Base-by-base conservation (phyloP, 1,284 basidiomycete species). In the Ceratobasidium theobromae region DNA sequence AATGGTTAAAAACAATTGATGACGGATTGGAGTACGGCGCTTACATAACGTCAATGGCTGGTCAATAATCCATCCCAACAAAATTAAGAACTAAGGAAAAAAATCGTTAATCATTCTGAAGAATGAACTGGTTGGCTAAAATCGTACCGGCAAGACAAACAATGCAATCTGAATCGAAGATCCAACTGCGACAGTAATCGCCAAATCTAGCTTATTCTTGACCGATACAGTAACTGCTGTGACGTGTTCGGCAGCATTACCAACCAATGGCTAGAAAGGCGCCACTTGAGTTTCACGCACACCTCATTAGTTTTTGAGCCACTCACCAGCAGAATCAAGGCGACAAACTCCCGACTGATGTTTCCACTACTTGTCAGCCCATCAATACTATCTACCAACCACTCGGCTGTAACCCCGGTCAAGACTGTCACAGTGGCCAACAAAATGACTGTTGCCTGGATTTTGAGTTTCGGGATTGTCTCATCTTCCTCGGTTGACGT, bases 131-230 rank as follows among this genome's bases (percentile, higher is more conserved):
- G 48, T 9, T 16, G 8, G 14, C 54, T 38, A 6, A 53, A 8
- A 16, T 38, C 65, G 16, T 46, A 55, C 67, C 8, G 76, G 75
- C 51, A 76, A 72, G 49, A 77, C 68, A 46, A 94, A 88, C 49
- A 95, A 81, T 0, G 91, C 88, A 66, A 93, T 92, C 86, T 97
- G 94, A 69, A 96, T 93, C 67, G 89, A 92, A 1, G 90, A 92
- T n/a, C 92, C 93, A 38, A 94, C 89, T 5, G 94, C 93, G 25
- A 67, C 57, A 3, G 55, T 67, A 33, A 67, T 67, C 16, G 66
- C 66, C 46, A 80, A 71, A 69, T 80, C 79, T 54, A 80, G 73
- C 68, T 80, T 79, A 71, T 79, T 79, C 77, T 94, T 92, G 69
- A 92, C 86, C 0, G 92, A 92, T 4, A 94, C 91, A 2, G 88